Evolutionary conservation across 2,329 filamentous ascomycete genomes (phyloP).

Genomic region (Monosporascus cannonballus): DNA sequence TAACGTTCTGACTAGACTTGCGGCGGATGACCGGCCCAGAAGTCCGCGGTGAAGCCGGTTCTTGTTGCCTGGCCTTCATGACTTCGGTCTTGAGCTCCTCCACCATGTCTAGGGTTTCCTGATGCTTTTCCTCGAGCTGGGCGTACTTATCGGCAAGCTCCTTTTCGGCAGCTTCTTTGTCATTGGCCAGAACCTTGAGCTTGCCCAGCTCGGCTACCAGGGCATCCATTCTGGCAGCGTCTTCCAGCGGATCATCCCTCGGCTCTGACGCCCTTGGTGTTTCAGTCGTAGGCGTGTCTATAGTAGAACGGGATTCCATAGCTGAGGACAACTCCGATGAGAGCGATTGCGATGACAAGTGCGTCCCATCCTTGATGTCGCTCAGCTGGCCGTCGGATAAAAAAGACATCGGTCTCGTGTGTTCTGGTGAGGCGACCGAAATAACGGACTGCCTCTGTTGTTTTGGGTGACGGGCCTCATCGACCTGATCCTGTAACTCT

Average conservation of each 20-base stretch:
- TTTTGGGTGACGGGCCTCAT: slow-evolving; percentile 65
- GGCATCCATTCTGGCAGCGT: slow-evolving; percentile 32
- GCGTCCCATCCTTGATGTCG: slow-evolving; percentile 59
- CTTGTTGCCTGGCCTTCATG: slow-evolving; percentile 62
- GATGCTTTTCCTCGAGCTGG: slow-evolving; percentile 77
- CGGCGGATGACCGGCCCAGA: slow-evolving; percentile 78
- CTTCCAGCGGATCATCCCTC: slow-evolving; percentile 31
- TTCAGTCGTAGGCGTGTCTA: slow-evolving; percentile 57
- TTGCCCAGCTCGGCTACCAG: slow-evolving; percentile 62
- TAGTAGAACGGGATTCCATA: slow-evolving; percentile 65
- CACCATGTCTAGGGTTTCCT: slow-evolving; percentile 74
- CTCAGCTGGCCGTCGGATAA: slow-evolving; percentile 70
- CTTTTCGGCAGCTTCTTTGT: slow-evolving; percentile 71
- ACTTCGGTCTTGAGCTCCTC: slow-evolving; percentile 88
- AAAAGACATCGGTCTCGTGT: slow-evolving; percentile 70
- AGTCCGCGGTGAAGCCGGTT: slow-evolving; percentile 55
- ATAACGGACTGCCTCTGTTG: slow-evolving; percentile 50
- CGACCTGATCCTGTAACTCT: slow-evolving; percentile 77
- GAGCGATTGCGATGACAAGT: slow-evolving; percentile 81
- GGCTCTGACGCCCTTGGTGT: slow-evolving; percentile 38
- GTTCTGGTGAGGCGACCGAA: slow-evolving; percentile 43
- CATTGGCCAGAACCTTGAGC: slow-evolving; percentile 62
- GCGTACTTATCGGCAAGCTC: slow-evolving; percentile 72
- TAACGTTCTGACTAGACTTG: slow-evolving; percentile 85
- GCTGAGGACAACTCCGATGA: slow-evolving; percentile 90